Evolutionary conservation across 352 stramenopile species (phyloP).

Genomic region (Discostella stelligera): DNA sequence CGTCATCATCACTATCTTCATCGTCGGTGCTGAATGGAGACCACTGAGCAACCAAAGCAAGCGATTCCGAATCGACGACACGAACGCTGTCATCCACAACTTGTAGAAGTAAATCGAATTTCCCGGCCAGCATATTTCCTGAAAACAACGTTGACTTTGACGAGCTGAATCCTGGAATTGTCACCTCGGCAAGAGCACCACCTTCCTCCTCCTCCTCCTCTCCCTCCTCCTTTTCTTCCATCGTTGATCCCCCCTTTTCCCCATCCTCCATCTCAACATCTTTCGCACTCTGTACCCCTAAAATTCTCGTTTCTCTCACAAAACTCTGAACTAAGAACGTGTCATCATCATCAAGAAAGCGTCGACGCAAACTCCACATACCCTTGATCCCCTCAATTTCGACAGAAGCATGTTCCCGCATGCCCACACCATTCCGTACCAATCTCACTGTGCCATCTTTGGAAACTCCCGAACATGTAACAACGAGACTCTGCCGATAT

Average conservation of each 20-base stretch:
- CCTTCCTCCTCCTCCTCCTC: slow-evolving; percentile 81
- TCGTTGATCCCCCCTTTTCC: slow-evolving; percentile 77
- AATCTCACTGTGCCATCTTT: slow-evolving; percentile 94
- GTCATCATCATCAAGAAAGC: slow-evolving; percentile 88
- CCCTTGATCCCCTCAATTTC: slow-evolving; percentile 96
- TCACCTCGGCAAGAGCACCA: slow-evolving; percentile 69
- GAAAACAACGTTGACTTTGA: slow-evolving; percentile 91
- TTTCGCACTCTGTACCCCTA: slow-evolving; percentile 85
- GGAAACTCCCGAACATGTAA: slow-evolving; percentile 94
- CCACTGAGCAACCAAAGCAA: slow-evolving; percentile 34
- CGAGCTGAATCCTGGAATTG: slow-evolving; percentile 69
- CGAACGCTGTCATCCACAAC: slow-evolving; percentile 90
- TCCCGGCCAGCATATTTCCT: slow-evolving; percentile 85
- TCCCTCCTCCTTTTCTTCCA: slow-evolving; percentile 72
- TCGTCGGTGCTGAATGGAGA: slow-evolving; percentile 23
- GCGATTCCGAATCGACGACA: slow-evolving; percentile 84
- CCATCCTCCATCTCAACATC: slow-evolving; percentile 87
- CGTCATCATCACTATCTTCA: slow-evolving; percentile 24
- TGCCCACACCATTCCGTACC: slow-evolving; percentile 98
- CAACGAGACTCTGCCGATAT: slow-evolving; percentile 89
- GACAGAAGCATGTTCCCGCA: slow-evolving; percentile 91
- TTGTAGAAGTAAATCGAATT: slow-evolving; percentile 83
- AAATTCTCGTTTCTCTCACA: slow-evolving; percentile 92
- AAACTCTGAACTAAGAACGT: slow-evolving; percentile 95
- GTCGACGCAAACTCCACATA: slow-evolving; percentile 92